Conservation (phyloP, 2,329 filamentous ascomycete genomes). For the Aspergillus sp. region DNA sequence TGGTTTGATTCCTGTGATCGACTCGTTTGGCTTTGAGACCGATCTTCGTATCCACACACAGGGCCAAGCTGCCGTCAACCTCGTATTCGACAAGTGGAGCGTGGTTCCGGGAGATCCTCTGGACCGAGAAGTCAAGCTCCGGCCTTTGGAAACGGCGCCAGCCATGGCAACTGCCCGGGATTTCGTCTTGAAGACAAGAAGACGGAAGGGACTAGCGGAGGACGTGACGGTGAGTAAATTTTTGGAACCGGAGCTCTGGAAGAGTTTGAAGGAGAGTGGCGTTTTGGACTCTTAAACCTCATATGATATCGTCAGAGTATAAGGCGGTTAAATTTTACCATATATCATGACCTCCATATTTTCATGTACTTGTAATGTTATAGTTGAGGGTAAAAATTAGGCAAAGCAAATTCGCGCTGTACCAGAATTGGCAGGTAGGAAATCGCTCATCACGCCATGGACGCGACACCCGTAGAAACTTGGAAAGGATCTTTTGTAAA, state of each 20-base stretch:
- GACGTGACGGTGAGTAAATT: conserved; percentile 96
- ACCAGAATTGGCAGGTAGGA: neutral
- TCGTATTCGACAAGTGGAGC: conserved; percentile 93
- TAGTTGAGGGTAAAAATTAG: conserved; percentile 3
- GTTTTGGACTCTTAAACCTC: conserved; percentile 57
- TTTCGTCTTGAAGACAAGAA: conserved; percentile 91
- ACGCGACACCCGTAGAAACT: too few species aligned
- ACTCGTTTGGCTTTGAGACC: conserved; percentile 96
- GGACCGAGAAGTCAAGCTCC: conserved; percentile 72
- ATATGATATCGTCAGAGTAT: neutral
- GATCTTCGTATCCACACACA: conserved; percentile 94
- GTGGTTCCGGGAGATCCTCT: conserved; percentile 93
- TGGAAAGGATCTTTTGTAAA: neutral
- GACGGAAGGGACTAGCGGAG: conserved; percentile 88
- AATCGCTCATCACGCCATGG: neutral
- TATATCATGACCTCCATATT: conserved; percentile 1
- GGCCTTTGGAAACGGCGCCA: conserved; percentile 77
- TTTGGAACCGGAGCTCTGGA: conserved; percentile 87
- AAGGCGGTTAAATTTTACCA: neutral
- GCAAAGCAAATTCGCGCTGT: neutral
- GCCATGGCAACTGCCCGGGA: conserved; percentile 87
- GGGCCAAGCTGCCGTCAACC: conserved; percentile 77
- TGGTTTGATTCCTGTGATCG: conserved; percentile 88
- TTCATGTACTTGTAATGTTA: conserved; percentile 17
- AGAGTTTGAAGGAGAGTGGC: conserved; percentile 78